Base-by-base conservation (phyloP, 768 basidiomycete species). In the Hortiboletus flavorubellus region DNA sequence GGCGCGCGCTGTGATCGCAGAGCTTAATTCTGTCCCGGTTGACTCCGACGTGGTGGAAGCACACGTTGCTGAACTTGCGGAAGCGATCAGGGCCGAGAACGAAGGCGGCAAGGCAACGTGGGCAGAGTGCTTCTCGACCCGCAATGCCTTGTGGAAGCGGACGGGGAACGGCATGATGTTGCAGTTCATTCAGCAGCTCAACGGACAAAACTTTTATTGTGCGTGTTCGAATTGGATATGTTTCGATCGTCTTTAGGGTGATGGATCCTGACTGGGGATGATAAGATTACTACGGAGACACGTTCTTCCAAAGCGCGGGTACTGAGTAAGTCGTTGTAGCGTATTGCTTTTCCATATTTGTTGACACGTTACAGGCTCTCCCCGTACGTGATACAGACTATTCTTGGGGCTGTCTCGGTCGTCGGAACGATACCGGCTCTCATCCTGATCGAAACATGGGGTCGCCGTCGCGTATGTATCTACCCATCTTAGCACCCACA, bases 331-430 rank as follows among this genome's bases (percentile, higher is more conserved):
- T 67, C 14, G 12, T 31, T 12, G 30, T 48, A 8, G 18, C 16
- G 10, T 7, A 14, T 26, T 2, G 31, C 10, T 5, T 26, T 1
- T 33, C 10, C 16, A 23, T 29, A 5, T 33, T 1, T 40, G 31
- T 44, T 48, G 35, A 39, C 45, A 49, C 21, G 41, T 41, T 39
- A 2, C 41, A 82, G 80, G 23, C 70, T 91, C 50, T 77, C 75
- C 8, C 81, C 88, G 0, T 91, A 88, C 70, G 79, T 83, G 33
- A 87, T 89, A 62, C 88, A 90, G 63, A 77, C 80, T 7, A 84
- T 89, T 54, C 77, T 89, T 16, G 88, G 88, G 26, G 86, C 76
- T 4, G 86, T 90, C 18, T 87, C 88, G 0, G 82, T 91, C 12
- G 79, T 75, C 15, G 86, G 83, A n/a, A 89, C 87, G 5, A 51